Percentiles rank a stretch among this genome's conserved stretches.
These are phyloP conservation scores for Cutaneotrichosporon cyanovorans DNA, from an alignment of 1,284 basidiomycete species.

Conservation along the genomic window DNA sequence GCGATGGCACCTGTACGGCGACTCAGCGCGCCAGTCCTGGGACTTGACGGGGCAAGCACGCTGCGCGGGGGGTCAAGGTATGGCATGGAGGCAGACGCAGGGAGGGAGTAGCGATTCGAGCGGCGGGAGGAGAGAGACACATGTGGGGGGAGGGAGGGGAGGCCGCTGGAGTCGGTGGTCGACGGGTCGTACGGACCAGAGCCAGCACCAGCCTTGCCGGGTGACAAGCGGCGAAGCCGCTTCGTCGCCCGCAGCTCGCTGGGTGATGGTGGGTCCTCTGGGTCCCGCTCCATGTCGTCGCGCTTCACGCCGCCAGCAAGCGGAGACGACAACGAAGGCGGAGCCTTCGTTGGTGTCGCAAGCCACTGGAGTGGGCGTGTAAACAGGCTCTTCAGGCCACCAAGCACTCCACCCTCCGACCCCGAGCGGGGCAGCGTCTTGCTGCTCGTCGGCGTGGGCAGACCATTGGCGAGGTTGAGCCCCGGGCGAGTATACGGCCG, in stretches of 20 bases:
- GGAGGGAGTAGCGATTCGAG: slow-evolving; percentile 11
- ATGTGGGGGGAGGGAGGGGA: slow-evolving; percentile 30
- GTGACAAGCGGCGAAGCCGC: slow-evolving; percentile 17
- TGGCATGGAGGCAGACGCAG: slow-evolving; percentile 7
- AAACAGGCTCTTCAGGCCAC: slow-evolving; percentile 29
- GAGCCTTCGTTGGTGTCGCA: slow-evolving; percentile 20
- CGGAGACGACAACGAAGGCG: background rate
- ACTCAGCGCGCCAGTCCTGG: background rate
- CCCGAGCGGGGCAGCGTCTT: slow-evolving; percentile 16
- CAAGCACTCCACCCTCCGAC: slow-evolving; percentile 24
- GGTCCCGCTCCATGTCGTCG: slow-evolving; percentile 21
- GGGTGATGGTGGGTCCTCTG: slow-evolving; percentile 29
- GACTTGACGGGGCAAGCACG: slow-evolving; percentile 20
- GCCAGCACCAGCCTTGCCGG: background rate
- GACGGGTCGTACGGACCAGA: slow-evolving; percentile 8
- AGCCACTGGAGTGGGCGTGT: slow-evolving; percentile 32
- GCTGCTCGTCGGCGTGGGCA: background rate
- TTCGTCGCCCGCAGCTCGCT: slow-evolving; percentile 21
- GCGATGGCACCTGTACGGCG: slow-evolving; percentile 14
- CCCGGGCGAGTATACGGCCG: slow-evolving; percentile 10
- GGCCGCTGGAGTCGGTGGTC: slow-evolving; percentile 15
- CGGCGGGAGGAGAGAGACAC: slow-evolving; percentile 13
- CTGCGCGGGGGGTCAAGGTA: slow-evolving; percentile 35
- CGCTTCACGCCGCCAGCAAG: slow-evolving; percentile 16
- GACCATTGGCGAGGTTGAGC: background rate